These are phyloP conservation scores for Geum urbanum DNA, from an alignment of 306 rosid genomes.

Conservation along the genomic window DNA sequence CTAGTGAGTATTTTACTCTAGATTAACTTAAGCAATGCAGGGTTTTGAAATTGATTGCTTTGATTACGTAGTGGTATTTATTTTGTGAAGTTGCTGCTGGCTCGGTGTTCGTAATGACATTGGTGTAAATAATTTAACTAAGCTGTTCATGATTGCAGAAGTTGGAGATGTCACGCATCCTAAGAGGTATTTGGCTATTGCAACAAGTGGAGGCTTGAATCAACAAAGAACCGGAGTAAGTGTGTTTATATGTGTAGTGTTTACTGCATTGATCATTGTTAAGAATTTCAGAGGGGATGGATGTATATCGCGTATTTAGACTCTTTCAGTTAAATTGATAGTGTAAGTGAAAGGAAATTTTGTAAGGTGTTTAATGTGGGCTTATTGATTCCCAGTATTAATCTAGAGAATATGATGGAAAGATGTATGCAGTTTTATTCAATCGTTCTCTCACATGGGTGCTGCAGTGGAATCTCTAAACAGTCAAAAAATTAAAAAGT, in stretches of 20 bases:
- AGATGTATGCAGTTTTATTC: constrained; percentile 5
- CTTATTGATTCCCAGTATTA: neutral
- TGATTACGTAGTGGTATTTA: neutral
- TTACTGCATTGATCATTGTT: neutral
- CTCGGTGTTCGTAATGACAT: neutral
- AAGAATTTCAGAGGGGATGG: constrained; percentile 1
- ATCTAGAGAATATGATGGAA: constrained; percentile 1
- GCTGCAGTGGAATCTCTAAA: constrained; percentile 6
- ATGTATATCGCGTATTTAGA: neutral
- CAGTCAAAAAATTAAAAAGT: neutral
- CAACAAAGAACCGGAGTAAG: constrained; percentile 98
- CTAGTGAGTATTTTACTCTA: constrained; percentile 45
- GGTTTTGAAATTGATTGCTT: neutral
- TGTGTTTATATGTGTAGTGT: constrained; percentile 17
- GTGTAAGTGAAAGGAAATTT: constrained; percentile 1
- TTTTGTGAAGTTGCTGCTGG: neutral
- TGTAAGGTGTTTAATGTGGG: neutral
- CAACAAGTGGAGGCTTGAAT: constrained; percentile 98
- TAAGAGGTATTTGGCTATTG: constrained; percentile 75
- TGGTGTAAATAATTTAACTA: constrained; percentile 11
- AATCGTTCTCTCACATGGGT: neutral
- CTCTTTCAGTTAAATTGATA: neutral
- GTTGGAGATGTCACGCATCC: constrained; percentile 49
- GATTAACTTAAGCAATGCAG: neutral
- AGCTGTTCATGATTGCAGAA: constrained; percentile 39